Percentiles rank a stretch among this genome's conserved stretches.
These are phyloP conservation scores for Kalanchoe fedtschenkoi DNA, from an alignment of 164 flowering plant genomes.

Conservation along the genomic window DNA sequence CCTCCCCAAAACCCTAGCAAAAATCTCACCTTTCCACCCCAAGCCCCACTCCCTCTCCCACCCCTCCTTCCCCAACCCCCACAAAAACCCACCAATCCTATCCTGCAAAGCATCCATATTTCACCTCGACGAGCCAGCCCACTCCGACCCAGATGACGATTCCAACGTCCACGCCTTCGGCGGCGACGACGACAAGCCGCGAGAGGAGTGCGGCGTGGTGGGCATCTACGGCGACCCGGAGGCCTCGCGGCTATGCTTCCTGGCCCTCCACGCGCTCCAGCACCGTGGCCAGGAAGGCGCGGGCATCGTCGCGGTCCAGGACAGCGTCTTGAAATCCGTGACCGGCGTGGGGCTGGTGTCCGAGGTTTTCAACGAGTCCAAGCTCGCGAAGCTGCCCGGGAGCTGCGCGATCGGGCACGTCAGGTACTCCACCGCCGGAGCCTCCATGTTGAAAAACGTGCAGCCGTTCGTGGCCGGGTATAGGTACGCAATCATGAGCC, in stretches of 20 bases:
- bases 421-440: conserved; percentile 85
- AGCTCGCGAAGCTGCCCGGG: conserved; percentile 65
- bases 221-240: conserved; percentile 92
- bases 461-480: conserved; percentile 93
- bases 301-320: conserved; percentile 62
- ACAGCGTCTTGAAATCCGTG: conserved; percentile 46
- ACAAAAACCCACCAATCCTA: conserved; percentile 8
- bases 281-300: conserved; percentile 98
- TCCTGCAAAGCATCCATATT: conserved; percentile 21
- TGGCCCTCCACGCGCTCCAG: conserved; percentile 87
- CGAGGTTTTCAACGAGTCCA: conserved; percentile 68
- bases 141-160: conserved; percentile 13
- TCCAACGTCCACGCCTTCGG: background rate
- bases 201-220: conserved; percentile 94
- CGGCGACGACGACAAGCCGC: conserved; percentile 50
- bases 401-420: conserved; percentile 80
- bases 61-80: conserved; percentile 10
- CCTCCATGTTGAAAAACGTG: conserved; percentile 89
- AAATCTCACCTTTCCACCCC: conserved; percentile 3
- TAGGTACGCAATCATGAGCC: too few species aligned
- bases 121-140: conserved; percentile 2
- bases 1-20: conserved; percentile 5
- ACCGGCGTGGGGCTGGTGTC: conserved; percentile 90
- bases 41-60: background rate
- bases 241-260: conserved; percentile 73